These are phyloP conservation scores for Crithidia mellificae DNA, from an alignment of 208 protist species.

Conservation along the genomic window DNA sequence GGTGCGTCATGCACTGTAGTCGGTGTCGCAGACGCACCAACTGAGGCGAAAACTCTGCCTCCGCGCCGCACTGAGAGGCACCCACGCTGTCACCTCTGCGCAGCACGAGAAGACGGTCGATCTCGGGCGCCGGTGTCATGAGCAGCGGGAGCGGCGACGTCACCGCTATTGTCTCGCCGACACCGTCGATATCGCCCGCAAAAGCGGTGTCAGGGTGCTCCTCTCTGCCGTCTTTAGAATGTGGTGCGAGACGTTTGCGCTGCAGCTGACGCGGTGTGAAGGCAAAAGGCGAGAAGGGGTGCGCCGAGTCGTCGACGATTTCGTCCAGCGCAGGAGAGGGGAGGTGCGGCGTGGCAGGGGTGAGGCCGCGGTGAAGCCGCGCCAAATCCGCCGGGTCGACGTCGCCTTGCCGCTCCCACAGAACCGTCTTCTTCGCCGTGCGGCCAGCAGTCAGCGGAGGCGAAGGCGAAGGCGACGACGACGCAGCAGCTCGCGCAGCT, in stretches of 20 bases:
- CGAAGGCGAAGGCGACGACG: too few relatives aligned
- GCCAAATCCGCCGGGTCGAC: slow-evolving; percentile 25
- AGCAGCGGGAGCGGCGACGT: slow-evolving; percentile 20
- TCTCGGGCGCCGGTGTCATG: slow-evolving; percentile 27
- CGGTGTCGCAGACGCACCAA: slow-evolving; percentile 24
- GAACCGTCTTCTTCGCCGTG: not conserved
- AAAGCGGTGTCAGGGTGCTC: too few relatives aligned
- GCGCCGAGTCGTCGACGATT: not conserved
- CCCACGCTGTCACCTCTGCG: not conserved
- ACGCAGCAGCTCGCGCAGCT: too few relatives aligned
- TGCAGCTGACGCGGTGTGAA: slow-evolving; percentile 7
- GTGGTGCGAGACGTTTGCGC: not conserved
- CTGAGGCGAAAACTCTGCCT: slow-evolving; percentile 18
- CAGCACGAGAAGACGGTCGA: slow-evolving; percentile 38
- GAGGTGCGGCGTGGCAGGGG: not conserved
- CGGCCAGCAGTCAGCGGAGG: not conserved
- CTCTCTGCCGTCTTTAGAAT: too few relatives aligned
- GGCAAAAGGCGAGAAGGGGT: not conserved
- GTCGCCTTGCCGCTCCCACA: slow-evolving; percentile 35
- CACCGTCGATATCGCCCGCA: not conserved
- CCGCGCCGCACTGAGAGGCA: not conserved
- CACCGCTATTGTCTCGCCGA: not conserved
- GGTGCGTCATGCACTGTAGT: slow-evolving; percentile 50
- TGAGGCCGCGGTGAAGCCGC: not conserved
- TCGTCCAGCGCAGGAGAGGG: not conserved